Evolutionary conservation across 139 green algal species (phyloP).

Genomic region (Asterochloris sp.): DNA sequence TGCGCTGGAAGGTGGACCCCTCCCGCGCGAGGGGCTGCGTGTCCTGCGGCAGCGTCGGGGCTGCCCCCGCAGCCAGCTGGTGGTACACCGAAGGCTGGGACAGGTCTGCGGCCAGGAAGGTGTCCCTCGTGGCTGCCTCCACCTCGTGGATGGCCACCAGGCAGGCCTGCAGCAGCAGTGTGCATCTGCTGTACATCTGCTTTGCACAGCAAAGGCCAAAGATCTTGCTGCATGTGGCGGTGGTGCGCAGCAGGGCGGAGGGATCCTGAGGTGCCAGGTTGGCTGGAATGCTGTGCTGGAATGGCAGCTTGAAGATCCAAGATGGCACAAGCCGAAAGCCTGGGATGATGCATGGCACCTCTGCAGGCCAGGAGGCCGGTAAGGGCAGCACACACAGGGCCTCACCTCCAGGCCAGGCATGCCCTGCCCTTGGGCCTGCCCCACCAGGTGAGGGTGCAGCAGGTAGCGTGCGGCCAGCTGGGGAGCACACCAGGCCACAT

Average conservation of each 20-base stretch:
- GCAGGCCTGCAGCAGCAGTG: neutral
- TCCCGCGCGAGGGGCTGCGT: neutral
- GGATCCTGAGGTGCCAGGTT: neutral
- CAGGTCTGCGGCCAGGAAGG: neutral
- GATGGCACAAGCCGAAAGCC: neutral
- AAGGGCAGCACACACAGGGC: no score
- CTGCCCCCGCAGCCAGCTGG: neutral
- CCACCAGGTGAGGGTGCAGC: neutral
- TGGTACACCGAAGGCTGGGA: slow-evolving; percentile 15
- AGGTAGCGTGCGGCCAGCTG: neutral
- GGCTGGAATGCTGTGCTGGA: neutral
- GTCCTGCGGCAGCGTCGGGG: neutral
- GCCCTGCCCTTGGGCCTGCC: neutral
- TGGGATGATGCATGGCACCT: neutral
- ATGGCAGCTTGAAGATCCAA: neutral
- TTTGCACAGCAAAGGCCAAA: neutral
- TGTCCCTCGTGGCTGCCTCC: neutral
- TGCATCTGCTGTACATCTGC: neutral
- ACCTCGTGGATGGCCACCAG: slow-evolving; percentile 10
- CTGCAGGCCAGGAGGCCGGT: neutral
- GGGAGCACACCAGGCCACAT: slow-evolving; percentile 10
- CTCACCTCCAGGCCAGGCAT: slow-evolving; percentile 15
- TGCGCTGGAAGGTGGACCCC: neutral
- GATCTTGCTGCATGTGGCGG: neutral
- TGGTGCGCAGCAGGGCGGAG: neutral